Conservation (phyloP, 2,329 filamentous ascomycete genomes). For the Thielaviopsis euricoi region DNA sequence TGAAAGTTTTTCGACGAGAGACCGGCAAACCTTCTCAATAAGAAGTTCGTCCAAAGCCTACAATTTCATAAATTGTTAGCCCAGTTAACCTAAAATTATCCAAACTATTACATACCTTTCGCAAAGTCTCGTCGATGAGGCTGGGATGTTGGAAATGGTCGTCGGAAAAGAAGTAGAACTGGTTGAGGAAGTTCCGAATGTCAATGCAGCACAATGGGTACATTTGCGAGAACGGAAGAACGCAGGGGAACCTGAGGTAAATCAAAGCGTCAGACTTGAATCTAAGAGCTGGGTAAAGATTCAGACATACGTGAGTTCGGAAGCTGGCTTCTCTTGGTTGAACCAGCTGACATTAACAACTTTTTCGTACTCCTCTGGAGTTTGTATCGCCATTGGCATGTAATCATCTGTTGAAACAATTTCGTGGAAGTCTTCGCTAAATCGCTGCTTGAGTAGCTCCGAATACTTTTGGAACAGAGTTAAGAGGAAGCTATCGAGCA, state of each 20-base stretch:
- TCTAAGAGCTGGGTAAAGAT: conserved; percentile 16
- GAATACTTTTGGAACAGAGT: conserved; percentile 87
- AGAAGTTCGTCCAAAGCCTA: conserved; percentile 90
- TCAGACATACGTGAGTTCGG: conserved; percentile 51
- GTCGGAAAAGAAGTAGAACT: conserved; percentile 95
- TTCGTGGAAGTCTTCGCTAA: conserved; percentile 93
- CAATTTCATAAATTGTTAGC: neutral
- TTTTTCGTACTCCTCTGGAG: conserved; percentile 80
- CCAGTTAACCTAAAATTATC: neutral
- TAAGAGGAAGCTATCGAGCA: conserved; percentile 73
- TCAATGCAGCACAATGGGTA: conserved; percentile 97
- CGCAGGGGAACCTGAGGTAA: conserved; percentile 60
- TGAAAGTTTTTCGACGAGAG: conserved; percentile 69
- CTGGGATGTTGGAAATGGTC: conserved; percentile 86
- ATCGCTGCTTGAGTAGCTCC: conserved; percentile 73
- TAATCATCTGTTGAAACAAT: conserved; percentile 89
- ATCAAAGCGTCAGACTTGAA: neutral
- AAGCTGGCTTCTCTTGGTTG: conserved; percentile 58
- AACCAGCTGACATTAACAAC: conserved; percentile 96
- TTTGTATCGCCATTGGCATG: conserved; percentile 97
- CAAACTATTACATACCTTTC: conserved; percentile 38
- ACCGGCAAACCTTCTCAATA: conserved; percentile 78
- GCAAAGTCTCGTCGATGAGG: conserved; percentile 80
- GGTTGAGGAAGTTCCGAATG: conserved; percentile 91
- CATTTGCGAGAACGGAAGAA: conserved; percentile 98